Base-by-base conservation (phyloP, 2,329 filamentous ascomycete genomes). In the Cladophialophora carrionii region DNA sequence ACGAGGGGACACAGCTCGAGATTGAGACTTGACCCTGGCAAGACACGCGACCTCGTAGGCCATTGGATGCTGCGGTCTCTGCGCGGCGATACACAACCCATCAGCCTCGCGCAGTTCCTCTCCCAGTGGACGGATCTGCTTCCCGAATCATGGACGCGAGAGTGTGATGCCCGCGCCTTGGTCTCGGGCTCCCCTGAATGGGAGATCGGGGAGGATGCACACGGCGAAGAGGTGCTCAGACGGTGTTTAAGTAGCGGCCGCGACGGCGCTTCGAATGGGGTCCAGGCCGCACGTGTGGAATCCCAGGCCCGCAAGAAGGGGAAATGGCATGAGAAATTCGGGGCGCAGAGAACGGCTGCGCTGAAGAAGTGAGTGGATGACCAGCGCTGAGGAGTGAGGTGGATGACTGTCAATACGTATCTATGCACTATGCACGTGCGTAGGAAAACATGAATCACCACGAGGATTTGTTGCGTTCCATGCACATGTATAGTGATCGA, bases 261-360 rank as follows among this genome's bases (percentile, higher is more conserved):
- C 12, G 31, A 8, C 49, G 57, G 26, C 26, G 32, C 4, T 26
- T 26, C 26, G 22, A 29, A 22, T 32, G 41, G 37, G 24, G 9
- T n/a, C n/a, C 22, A n/a, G 12, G 53, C 60, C 46, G 55, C 24
- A 3, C 29, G 43, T 8, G 55, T 37, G 17, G 29, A 37, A 29
- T 48, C 17, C 43, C 31, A 61, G 53, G 41, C 49, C 22, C 56
- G 59, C 48, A 68, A 68, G 51, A 73, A 71, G 65, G 62, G 71
- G 32, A 73, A 73, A 24, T 73, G 71, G 71, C 71, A 73, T 61
- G 71, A 73, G 60, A 71, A 71, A 54, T 73, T 73, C 57, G 66
- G 61, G 8, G 70, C 65, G n/a, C 68, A 71, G 64, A 68, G 70
- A 43, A 62, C n/a, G 17, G 43, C 41, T 29, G 52, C 52, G 9